Base-by-base conservation (phyloP, 208 protist species). In the Spongospora subterranea region DNA sequence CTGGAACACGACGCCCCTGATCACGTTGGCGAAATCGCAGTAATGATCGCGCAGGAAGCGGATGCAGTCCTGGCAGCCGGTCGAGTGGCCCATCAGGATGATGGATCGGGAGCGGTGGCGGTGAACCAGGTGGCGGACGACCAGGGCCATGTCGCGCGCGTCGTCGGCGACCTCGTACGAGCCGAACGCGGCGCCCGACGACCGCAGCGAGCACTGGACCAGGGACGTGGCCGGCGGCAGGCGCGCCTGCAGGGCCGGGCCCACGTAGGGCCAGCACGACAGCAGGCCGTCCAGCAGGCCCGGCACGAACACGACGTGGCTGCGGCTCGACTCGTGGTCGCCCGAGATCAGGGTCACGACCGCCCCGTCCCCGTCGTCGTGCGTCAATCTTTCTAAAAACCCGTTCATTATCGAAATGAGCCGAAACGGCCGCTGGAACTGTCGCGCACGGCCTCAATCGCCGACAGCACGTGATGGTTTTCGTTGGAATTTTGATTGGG, bases 201-300 rank as follows among this genome's bases (percentile, higher is more conserved):
- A 82, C n/a, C n/a, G 6, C 71, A 82, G 71, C 71, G 6, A n/a
- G 71, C 71, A 82, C 40, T 82, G 71, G 35, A 82, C 71, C 71
- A 82, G n/a, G 17, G 71, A 82, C 71, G 17, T 35, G 17, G 35
- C 6, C 6, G 11, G 6, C 35, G n/a, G 71, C 6, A 45, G 35
- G 6, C n/a, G 6, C 35, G 6, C 17, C 6, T 43, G 35, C 71
- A 45, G 71, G 17, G 35, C 17, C 71, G 71, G 6, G 17, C 6
- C 13, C 40, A 82, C 71, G n/a, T 82, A 6, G 17, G 6, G 40
- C 54, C 29, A 29, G 17, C 6, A 39, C 71, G 71, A 6, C 71
- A 82, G 17, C 71, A 82, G 71, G 17, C 71, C n/a, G n/a, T 82
- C 71, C n/a, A n/a, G 6, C 71, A 82, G n/a, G 6, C 71, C 71